Percentiles rank a stretch among this genome's conserved stretches.
These are phyloP conservation scores for Physocladia obscura DNA, from an alignment of 192 early-diverging fungal species.

Conservation along the genomic window DNA sequence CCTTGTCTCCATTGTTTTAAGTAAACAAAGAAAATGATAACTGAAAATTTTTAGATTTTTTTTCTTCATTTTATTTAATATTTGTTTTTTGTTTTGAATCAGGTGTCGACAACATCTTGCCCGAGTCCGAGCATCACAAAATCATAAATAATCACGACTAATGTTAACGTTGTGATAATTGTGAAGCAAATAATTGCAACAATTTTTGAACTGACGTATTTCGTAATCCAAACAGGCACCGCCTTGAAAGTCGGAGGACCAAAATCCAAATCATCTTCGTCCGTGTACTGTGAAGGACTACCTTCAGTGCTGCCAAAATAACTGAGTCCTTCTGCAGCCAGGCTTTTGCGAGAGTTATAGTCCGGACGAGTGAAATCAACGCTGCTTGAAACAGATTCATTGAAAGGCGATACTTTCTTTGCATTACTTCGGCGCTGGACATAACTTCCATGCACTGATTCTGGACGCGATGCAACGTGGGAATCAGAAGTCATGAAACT, in stretches of 20 bases:
- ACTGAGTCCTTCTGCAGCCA: conserved; percentile 16
- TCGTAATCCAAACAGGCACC: conserved; percentile 34
- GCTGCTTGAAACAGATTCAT: not conserved
- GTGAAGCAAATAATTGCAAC: conserved; percentile 32
- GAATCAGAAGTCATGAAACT: not conserved
- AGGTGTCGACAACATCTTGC: conserved; percentile 33
- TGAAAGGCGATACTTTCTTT: not conserved
- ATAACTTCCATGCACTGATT: not conserved
- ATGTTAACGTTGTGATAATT: conserved; percentile 37
- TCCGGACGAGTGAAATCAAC: conserved; percentile 6
- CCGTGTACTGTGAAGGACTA: not conserved
- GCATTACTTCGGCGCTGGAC: not conserved
- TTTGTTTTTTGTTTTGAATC: too few relatives aligned
- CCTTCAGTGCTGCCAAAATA: not conserved
- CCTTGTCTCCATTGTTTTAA: too few relatives aligned
- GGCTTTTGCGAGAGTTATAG: conserved; percentile 12
- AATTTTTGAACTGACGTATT: conserved; percentile 27
- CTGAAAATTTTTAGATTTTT: too few relatives aligned
- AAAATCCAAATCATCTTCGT: conserved; percentile 20
- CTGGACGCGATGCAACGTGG: not conserved
- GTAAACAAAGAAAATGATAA: too few relatives aligned
- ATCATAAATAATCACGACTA: conserved; percentile 54
- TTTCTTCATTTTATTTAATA: too few relatives aligned
- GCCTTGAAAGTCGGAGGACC: conserved; percentile 32
- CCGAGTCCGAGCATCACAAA: conserved; percentile 50